Conservation (phyloP, 2,329 filamentous ascomycete genomes). For the Pseudogymnoascus sp. region DNA sequence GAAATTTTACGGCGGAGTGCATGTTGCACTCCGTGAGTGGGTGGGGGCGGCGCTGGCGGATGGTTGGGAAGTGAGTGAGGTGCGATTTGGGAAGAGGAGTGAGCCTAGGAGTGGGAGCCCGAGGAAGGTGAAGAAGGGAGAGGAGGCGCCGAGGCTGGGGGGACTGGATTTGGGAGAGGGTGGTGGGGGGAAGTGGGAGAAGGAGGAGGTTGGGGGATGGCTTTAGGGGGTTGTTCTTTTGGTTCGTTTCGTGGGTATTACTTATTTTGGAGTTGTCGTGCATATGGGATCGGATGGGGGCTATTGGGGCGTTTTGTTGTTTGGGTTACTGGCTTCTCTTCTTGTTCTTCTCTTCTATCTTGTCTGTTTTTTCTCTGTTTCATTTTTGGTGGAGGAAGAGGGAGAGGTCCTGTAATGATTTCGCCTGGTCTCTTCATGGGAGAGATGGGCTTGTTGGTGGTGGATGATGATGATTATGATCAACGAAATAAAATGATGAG, state of each 20-base stretch:
- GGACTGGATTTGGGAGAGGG: conserved; percentile 46
- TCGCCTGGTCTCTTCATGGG: neutral
- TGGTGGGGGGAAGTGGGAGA: conserved; percentile 8
- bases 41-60: conserved; percentile 80
- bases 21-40: conserved; percentile 84
- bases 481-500: neutral
- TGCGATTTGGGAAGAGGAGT: conserved; percentile 60
- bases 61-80: conserved; percentile 74
- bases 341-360: neutral
- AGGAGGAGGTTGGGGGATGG: conserved; percentile 10
- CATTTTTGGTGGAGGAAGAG: neutral
- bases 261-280: neutral
- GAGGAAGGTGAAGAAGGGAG: conserved; percentile 36
- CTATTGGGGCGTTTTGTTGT: neutral
- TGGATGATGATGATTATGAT: neutral
- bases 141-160: conserved; percentile 52
- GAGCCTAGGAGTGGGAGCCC: conserved; percentile 39
- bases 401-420: neutral
- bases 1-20: conserved; percentile 90
- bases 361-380: neutral
- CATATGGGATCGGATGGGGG: neutral
- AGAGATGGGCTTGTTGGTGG: neutral
- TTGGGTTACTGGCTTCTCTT: neutral
- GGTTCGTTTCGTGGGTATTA: neutral
- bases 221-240: conserved; percentile 4